Evolutionary conservation across 2,329 filamentous ascomycete genomes (phyloP).

Genomic region (Aspergillus pseudoviridinutans): DNA sequence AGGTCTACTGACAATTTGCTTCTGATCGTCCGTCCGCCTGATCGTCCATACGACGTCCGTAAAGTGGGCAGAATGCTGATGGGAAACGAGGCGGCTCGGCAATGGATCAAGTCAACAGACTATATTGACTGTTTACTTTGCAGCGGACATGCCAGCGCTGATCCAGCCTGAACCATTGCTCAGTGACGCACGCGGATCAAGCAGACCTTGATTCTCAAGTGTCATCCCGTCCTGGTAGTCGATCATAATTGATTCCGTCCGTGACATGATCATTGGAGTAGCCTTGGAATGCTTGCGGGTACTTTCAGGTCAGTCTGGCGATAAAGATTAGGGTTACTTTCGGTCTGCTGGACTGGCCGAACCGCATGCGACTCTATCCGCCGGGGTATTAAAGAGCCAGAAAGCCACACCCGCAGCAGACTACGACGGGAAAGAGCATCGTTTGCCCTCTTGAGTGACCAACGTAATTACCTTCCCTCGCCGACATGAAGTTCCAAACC

Average conservation of each 20-base stretch:
- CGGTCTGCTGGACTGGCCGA: background rate
- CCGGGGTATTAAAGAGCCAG: background rate
- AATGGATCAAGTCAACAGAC: background rate
- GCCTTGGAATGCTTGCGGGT: background rate
- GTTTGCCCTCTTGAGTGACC: background rate
- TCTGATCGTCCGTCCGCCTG: too few relatives aligned
- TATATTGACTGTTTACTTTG: background rate
- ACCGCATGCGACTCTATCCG: background rate
- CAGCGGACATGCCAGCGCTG: background rate
- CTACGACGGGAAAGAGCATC: background rate
- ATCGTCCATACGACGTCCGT: too few relatives aligned
- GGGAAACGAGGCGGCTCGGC: background rate
- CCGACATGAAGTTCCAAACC: conserved; percentile 28
- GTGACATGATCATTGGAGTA: background rate
- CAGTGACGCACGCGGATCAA: background rate
- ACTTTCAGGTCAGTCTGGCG: background rate
- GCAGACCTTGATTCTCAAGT: background rate
- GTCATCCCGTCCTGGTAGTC: background rate
- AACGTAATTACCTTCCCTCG: background rate
- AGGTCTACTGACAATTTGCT: background rate
- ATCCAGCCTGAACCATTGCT: background rate
- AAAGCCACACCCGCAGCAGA: background rate
- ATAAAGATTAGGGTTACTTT: background rate
- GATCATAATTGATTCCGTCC: background rate
- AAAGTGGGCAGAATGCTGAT: too few relatives aligned